Percentiles rank a stretch among this genome's conserved stretches.
phyloP scores from a whole-genome alignment of 305 asterid species.

The Fraxinus sp. region DNA sequence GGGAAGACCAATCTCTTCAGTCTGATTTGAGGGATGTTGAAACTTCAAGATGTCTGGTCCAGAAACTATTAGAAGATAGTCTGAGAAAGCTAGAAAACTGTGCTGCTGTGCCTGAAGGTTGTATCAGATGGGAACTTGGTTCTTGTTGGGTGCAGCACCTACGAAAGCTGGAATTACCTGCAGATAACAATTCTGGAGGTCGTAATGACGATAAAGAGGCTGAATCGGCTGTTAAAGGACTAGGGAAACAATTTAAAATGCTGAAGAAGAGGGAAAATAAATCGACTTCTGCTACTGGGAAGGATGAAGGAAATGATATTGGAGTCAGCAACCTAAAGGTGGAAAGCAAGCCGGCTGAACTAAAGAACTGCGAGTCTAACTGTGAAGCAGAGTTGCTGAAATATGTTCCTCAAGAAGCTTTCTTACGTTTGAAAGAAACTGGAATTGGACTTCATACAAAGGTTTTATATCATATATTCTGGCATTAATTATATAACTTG shows the following conservation, averaged over 20 bases:
- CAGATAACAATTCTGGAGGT: slow-evolving; percentile 44
- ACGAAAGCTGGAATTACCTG: slow-evolving; percentile 72
- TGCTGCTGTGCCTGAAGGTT: slow-evolving; percentile 41
- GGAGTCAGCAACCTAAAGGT: slow-evolving; percentile 37
- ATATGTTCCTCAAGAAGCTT: slow-evolving; percentile 69
- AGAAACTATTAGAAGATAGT: slow-evolving; percentile 63
- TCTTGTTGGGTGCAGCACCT: slow-evolving; percentile 99
- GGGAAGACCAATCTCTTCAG: slow-evolving; percentile 49
- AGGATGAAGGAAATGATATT: slow-evolving; percentile 46
- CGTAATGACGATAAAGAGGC: slow-evolving; percentile 52
- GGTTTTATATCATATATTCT: slow-evolving; percentile 40
- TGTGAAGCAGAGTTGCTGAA: slow-evolving; percentile 56
- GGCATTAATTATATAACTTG: background rate
- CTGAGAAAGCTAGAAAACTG: slow-evolving; percentile 47
- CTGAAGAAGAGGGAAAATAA: slow-evolving; percentile 79
- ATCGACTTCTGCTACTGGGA: slow-evolving; percentile 30
- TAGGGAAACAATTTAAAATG: slow-evolving; percentile 94
- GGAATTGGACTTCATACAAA: slow-evolving; percentile 79
- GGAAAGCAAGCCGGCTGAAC: slow-evolving; percentile 48
- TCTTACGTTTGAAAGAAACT: slow-evolving; percentile 69
- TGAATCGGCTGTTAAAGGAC: slow-evolving; percentile 86
- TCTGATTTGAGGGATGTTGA: slow-evolving; percentile 40
- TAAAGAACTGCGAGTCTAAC: slow-evolving; percentile 37
- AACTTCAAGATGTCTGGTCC: slow-evolving; percentile 54
- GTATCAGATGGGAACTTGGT: slow-evolving; percentile 98